These are phyloP conservation scores for Lagenidium sp. DNA, from an alignment of 352 stramenopile genomes.

Conservation along the genomic window DNA sequence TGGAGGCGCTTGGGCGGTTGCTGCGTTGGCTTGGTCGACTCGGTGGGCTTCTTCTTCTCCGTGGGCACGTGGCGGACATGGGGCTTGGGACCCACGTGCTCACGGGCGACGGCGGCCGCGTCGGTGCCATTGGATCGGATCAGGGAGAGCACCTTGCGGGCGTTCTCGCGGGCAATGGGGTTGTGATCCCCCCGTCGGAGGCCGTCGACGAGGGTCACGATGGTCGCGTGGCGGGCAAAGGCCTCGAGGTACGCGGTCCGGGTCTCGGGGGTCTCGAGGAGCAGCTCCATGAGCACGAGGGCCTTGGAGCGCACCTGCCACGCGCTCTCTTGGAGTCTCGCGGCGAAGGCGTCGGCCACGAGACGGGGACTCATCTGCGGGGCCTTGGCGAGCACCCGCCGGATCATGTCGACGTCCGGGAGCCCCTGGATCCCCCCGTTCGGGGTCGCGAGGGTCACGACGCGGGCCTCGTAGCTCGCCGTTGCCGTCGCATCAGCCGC, in stretches of 20 bases:
- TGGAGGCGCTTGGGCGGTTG: background rate
- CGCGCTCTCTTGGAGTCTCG: conserved; percentile 27
- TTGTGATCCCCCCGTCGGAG: conserved; percentile 27
- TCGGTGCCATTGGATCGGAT: conserved; percentile 39
- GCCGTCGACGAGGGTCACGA: conserved; percentile 24
- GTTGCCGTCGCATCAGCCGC: conserved; percentile 3
- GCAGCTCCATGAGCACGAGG: conserved; percentile 40
- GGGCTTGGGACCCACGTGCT: conserved; percentile 12
- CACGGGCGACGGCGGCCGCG: conserved; percentile 22
- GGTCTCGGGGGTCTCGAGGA: conserved; percentile 31
- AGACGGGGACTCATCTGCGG: conserved; percentile 19
- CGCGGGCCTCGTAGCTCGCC: conserved; percentile 29
- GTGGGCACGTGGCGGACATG: conserved; percentile 15
- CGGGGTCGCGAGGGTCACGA: conserved; percentile 40
- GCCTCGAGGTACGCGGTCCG: conserved; percentile 22
- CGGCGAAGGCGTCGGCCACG: conserved; percentile 22
- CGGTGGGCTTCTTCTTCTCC: conserved; percentile 6
- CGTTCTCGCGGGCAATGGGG: conserved; percentile 32
- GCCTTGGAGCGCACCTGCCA: conserved; percentile 52
- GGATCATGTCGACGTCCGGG: conserved; percentile 30
- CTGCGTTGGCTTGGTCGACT: conserved; percentile 1
- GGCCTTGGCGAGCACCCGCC: conserved; percentile 35
- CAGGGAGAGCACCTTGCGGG: conserved; percentile 44
- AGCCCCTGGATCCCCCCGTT: conserved; percentile 39
- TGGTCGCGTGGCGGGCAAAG: conserved; percentile 13